Percentiles rank a stretch among this genome's conserved stretches.
Conservation (phyloP, 768 basidiomycete species). For the Hypsizygus marmoreus region DNA sequence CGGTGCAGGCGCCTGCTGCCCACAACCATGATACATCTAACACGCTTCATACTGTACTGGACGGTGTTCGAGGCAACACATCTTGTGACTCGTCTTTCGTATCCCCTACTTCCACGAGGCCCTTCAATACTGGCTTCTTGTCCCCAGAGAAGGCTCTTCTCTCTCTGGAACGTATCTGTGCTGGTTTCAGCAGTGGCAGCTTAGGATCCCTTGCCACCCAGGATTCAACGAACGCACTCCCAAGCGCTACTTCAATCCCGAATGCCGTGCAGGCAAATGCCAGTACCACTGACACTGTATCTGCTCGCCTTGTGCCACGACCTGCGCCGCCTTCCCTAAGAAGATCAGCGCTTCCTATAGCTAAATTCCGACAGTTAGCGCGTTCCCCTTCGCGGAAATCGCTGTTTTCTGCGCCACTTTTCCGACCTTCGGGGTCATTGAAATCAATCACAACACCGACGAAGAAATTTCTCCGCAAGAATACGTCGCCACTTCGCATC, state of each 20-base stretch:
- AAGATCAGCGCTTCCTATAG: constrained; percentile 8
- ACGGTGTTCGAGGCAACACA: no score
- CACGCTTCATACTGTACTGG: no score
- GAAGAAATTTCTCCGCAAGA: constrained; percentile 6
- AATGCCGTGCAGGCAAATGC: constrained; percentile 1
- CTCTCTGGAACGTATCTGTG: constrained; percentile 26
- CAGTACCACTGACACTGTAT: no score
- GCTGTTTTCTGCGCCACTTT: neutral
- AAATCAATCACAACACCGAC: constrained; percentile 4
- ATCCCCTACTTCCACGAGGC: no score
- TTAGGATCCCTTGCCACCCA: constrained; percentile 37
- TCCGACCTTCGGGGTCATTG: constrained; percentile 3
- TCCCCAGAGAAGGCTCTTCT: constrained; percentile 19
- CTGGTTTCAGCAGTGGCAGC: constrained; percentile 34
- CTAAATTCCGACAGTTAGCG: neutral
- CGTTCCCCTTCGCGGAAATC: constrained; percentile 5
- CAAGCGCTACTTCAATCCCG: no score
- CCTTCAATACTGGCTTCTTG: constrained; percentile 4
- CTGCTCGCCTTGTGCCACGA: constrained; percentile 2
- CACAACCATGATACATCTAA: no score
- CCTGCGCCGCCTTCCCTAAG: constrained; percentile 1
- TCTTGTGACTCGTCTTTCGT: no score
- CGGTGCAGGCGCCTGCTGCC: no score
- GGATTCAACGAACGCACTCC: no score
- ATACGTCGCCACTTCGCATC: constrained; percentile 13